phyloP scores from a whole-genome alignment of 768 basidiomycete genomes.

The Pholiota microspora region DNA sequence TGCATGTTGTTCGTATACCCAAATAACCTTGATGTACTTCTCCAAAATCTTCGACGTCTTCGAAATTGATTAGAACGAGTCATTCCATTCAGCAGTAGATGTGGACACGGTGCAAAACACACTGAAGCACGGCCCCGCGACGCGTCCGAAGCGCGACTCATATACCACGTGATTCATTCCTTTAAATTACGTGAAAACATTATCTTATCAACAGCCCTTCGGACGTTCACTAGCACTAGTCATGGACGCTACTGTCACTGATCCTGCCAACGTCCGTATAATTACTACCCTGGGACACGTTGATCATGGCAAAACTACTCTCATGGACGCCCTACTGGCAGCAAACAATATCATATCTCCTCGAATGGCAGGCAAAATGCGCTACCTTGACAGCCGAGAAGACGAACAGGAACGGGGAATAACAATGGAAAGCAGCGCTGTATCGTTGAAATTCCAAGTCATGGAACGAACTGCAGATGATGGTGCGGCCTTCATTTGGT shows the following conservation, averaged over 20 bases:
- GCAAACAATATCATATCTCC: conserved; percentile 97
- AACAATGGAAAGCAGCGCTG: conserved; percentile 98
- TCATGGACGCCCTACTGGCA: conserved; percentile 92
- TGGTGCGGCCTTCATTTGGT: conserved; percentile 42
- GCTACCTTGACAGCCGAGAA: conserved; percentile 93
- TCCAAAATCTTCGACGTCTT: no score
- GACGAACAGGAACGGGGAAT: conserved; percentile 98
- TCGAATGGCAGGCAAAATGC: conserved; percentile 92
- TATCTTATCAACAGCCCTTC: conserved; percentile 7
- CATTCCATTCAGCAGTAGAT: no score
- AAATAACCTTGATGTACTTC: no score
- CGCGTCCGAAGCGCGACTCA: neutral
- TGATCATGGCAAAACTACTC: conserved; percentile 95
- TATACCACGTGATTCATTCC: neutral
- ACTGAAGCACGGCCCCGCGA: no score
- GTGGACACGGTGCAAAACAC: no score
- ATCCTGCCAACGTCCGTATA: conserved; percentile 59
- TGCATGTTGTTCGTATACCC: no score
- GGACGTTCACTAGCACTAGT: no score
- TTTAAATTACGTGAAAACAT: no score
- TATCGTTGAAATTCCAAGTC: conserved; percentile 86
- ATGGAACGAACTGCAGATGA: conserved; percentile 51
- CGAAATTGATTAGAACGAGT: no score
- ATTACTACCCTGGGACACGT: conserved; percentile 89
- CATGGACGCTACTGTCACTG: conserved; percentile 23